A percentile compares a stretch with the other conserved stretches of the same genome.
Evolutionary conservation across 139 green algal species (phyloP).

Genomic region (Spirogloea muscicola): DNA sequence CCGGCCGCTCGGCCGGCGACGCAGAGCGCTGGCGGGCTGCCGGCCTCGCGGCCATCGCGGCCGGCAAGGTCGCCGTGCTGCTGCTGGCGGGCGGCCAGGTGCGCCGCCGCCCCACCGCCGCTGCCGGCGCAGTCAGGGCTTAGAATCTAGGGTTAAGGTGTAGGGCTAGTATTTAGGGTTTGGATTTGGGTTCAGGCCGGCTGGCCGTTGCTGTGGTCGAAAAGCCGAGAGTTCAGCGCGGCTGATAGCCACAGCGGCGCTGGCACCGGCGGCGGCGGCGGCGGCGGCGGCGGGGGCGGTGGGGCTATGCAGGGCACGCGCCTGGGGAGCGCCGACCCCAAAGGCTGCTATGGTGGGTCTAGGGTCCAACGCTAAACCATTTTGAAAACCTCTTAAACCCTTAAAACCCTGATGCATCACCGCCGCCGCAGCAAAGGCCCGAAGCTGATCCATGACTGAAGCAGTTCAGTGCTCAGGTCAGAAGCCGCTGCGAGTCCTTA

Average conservation of each 20-base stretch:
- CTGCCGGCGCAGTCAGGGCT: too few species aligned
- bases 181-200: too few species aligned
- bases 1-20: background rate
- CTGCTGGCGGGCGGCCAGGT: slow-evolving; percentile 36
- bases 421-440: too few species aligned
- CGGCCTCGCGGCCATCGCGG: slow-evolving; percentile 6
- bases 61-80: slow-evolving; percentile 17
- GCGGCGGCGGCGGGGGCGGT: too few species aligned
- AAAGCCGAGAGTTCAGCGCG: background rate
- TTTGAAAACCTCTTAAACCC: too few species aligned
- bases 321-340: slow-evolving; percentile 76
- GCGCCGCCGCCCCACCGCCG: background rate
- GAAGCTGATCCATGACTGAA: too few species aligned
- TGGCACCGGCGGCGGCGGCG: background rate
- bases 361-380: too few species aligned
- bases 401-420: too few species aligned
- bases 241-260: too few species aligned
- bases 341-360: slow-evolving; percentile 73
- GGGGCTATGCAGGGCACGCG: slow-evolving; percentile 92
- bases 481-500: too few species aligned
- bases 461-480: too few species aligned
- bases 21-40: slow-evolving; percentile 2
- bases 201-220: background rate
- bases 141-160: background rate
- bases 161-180: background rate